Conservation (phyloP, 306 rosid genomes). For the Chamaecrista fasciculata region DNA sequence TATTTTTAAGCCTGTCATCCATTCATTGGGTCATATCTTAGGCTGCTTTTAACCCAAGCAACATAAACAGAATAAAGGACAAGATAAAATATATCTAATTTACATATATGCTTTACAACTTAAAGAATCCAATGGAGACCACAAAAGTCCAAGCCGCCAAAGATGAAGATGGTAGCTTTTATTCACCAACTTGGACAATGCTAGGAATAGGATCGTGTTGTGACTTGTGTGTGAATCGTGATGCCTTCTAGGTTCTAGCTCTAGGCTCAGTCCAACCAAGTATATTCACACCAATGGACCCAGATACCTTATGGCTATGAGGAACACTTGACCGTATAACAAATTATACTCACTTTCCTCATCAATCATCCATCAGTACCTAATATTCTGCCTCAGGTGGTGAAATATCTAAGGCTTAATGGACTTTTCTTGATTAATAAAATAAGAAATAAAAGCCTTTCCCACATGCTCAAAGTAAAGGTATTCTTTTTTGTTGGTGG, state of each 20-base stretch:
- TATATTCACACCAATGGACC: too few relatives aligned
- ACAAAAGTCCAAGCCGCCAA: background rate
- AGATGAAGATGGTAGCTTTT: background rate
- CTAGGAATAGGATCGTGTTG: too few relatives aligned
- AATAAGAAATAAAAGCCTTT: too few relatives aligned
- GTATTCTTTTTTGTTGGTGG: background rate
- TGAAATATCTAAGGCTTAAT: background rate
- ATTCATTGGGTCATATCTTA: background rate
- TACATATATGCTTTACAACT: background rate
- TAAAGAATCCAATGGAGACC: background rate
- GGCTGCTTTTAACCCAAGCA: background rate
- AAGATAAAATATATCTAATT: background rate
- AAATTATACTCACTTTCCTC: too few relatives aligned
- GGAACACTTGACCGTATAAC: too few relatives aligned
- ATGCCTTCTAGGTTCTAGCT: too few relatives aligned
- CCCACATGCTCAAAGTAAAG: background rate
- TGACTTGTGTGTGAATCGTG: too few relatives aligned
- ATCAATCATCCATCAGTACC: too few relatives aligned
- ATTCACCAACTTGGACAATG: background rate
- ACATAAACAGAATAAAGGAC: background rate
- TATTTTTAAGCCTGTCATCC: constrained; percentile 18
- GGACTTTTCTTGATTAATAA: background rate
- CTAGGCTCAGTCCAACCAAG: background rate
- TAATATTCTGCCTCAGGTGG: background rate
- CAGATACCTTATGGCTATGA: too few relatives aligned